Conservation (phyloP, 257 asterid species). For the Dorcoceras hygrometricum region DNA sequence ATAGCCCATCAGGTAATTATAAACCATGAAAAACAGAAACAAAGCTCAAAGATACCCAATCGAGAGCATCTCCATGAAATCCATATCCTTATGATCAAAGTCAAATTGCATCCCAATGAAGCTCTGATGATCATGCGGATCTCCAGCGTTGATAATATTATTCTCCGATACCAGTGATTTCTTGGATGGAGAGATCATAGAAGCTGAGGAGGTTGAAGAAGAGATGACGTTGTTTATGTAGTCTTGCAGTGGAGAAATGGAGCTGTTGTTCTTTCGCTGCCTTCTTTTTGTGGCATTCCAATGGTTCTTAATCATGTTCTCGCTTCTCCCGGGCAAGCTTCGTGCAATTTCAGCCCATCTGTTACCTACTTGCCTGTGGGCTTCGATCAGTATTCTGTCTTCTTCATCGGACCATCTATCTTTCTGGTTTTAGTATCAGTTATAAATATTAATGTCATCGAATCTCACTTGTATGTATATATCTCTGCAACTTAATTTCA, state of each 20-base stretch:
- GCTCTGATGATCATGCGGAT: conserved; percentile 26
- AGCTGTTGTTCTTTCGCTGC: conserved; percentile 26
- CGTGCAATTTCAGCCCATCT: conserved; percentile 62
- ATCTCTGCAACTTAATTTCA: no score
- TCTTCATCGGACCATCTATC: conserved; percentile 68
- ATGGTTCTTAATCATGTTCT: conserved; percentile 62
- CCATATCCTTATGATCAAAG: conserved; percentile 45
- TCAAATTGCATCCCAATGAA: conserved; percentile 36
- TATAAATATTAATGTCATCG: no score
- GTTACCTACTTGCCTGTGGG: conserved; percentile 50
- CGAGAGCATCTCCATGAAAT: conserved; percentile 51
- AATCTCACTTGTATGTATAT: no score
- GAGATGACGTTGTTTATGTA: conserved; percentile 45
- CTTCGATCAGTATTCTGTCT: conserved; percentile 43
- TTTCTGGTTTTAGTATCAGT: conserved; percentile 52
- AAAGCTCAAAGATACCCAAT: conserved; percentile 38
- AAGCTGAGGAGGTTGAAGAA: conserved; percentile 29
- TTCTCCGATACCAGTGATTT: no score
- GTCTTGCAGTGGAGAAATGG: conserved; percentile 39
- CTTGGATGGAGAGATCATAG: conserved; percentile 21
- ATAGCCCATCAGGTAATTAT: no score
- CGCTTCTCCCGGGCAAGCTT: conserved; percentile 61
- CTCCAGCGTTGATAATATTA: conserved; percentile 1
- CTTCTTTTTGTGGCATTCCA: conserved; percentile 65
- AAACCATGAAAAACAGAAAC: no score